A percentile compares a stretch with the other conserved stretches of the same genome.
Evolutionary conservation across 768 basidiomycete species (phyloP).

Genomic region (Hygrophorus pudorinus): DNA sequence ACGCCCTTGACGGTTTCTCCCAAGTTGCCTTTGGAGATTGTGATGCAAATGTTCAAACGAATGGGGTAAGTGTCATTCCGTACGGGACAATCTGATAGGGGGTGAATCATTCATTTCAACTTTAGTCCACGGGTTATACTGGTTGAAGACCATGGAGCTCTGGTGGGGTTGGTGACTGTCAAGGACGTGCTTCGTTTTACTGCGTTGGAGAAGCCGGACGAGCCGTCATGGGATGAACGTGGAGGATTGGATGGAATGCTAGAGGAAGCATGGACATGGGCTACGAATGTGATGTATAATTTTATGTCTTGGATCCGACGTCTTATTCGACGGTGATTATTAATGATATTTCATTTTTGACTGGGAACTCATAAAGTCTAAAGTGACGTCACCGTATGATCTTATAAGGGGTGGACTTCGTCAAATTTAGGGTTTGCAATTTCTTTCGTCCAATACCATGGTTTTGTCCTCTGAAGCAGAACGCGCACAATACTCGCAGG

Average conservation of each 20-base stretch:
- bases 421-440: no score
- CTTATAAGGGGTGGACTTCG: no score
- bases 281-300: conserved; percentile 25
- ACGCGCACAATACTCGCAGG: conserved; percentile 37
- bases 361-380: background rate
- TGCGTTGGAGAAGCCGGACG: conserved; percentile 42
- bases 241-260: conserved; percentile 58
- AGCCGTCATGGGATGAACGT: conserved; percentile 49
- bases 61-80: conserved; percentile 78
- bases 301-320: conserved; percentile 28
- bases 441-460: no score
- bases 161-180: conserved; percentile 85
- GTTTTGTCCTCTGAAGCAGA: conserved; percentile 15
- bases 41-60: conserved; percentile 94
- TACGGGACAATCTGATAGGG: background rate
- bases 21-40: conserved; percentile 88
- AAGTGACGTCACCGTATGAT: background rate
- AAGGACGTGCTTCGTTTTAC: conserved; percentile 94
- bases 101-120: background rate
- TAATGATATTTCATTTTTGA: conserved; percentile 3
- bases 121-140: conserved; percentile 90
- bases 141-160: conserved; percentile 75
- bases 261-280: conserved; percentile 53
- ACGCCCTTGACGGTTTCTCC: conserved; percentile 91
- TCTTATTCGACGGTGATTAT: conserved; percentile 24